Evolutionary conservation across 805 yeast genomes (phyloP).

Genomic region (Ogataea haglerorum): DNA sequence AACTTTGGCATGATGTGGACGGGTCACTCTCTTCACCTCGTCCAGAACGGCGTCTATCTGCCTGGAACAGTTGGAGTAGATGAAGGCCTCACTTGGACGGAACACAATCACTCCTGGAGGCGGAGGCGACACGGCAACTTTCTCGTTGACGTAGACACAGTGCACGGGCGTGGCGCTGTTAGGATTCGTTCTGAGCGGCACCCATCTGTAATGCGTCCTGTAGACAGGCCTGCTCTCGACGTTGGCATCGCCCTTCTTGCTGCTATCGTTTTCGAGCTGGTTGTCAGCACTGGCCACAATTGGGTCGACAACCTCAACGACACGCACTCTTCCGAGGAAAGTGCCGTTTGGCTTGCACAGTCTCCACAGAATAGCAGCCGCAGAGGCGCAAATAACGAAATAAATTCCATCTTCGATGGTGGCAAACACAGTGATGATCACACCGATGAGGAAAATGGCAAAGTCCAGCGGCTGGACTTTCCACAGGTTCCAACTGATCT

Average conservation of each 20-base stretch:
- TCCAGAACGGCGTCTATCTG: slow-evolving; percentile 70
- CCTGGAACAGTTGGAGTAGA: slow-evolving; percentile 75
- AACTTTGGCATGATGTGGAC: slow-evolving; percentile 48
- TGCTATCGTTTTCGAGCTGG: neutral
- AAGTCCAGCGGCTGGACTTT: slow-evolving; percentile 70
- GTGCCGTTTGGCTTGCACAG: slow-evolving; percentile 77
- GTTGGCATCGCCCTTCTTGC: slow-evolving; percentile 3
- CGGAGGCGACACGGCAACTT: slow-evolving; percentile 63
- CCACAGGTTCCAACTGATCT: slow-evolving; percentile 67
- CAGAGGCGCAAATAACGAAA: slow-evolving; percentile 83
- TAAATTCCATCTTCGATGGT: slow-evolving; percentile 87
- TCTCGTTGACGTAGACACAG: slow-evolving; percentile 46
- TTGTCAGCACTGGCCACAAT: slow-evolving; percentile 27
- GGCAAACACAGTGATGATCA: slow-evolving; percentile 70
- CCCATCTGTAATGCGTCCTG: slow-evolving; percentile 48
- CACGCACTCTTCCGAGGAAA: slow-evolving; percentile 74
- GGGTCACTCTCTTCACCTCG: slow-evolving; percentile 58
- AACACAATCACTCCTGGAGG: slow-evolving; percentile 90
- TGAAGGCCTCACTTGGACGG: slow-evolving; percentile 75
- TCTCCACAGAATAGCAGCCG: slow-evolving; percentile 68
- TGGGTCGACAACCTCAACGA: slow-evolving; percentile 71
- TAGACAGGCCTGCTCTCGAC: slow-evolving; percentile 3
- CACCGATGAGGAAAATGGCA: slow-evolving; percentile 68
- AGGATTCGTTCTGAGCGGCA: slow-evolving; percentile 48
- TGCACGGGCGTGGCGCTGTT: slow-evolving; percentile 25